Evolutionary conservation across 352 stramenopile species (phyloP).

Genomic region (Plasmopara halstedii): DNA sequence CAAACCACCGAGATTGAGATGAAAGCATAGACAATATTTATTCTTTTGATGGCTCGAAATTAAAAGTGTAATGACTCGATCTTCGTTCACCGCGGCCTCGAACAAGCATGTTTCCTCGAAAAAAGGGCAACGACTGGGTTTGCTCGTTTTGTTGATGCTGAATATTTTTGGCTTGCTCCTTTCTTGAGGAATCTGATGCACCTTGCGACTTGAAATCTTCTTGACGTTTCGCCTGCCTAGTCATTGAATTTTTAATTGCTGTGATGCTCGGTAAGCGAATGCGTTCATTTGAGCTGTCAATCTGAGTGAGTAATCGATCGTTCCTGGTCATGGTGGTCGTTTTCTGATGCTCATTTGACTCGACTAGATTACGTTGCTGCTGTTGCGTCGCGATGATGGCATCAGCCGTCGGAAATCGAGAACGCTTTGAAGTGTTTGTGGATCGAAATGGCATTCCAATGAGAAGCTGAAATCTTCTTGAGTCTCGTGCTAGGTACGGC

Average conservation of each 20-base stretch:
- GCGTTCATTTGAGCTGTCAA: constrained; percentile 3
- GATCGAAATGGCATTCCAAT: constrained; percentile 37
- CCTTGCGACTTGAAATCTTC: constrained; percentile 17
- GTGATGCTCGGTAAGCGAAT: constrained; percentile 18
- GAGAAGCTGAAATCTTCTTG: constrained; percentile 43
- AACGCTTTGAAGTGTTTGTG: constrained; percentile 18
- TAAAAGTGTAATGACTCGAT: constrained; percentile 35
- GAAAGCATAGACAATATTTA: constrained; percentile 30
- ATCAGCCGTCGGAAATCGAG: constrained; percentile 31
- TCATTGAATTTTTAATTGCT: constrained; percentile 2
- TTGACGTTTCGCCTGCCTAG: constrained; percentile 21
- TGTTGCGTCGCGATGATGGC: constrained; percentile 33
- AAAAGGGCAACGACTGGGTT: constrained; percentile 51
- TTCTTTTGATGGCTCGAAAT: constrained; percentile 9
- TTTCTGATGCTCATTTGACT: constrained; percentile 22
- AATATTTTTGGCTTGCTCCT: constrained; percentile 13
- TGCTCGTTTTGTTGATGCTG: constrained; percentile 23
- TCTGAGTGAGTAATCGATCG: constrained; percentile 4
- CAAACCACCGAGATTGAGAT: constrained; percentile 26
- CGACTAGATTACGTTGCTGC: constrained; percentile 16
- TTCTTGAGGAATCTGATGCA: constrained; percentile 4
- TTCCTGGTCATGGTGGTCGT: neutral
- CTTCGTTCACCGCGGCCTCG: constrained; percentile 39
- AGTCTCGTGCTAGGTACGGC: constrained; percentile 45
- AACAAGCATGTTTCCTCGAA: constrained; percentile 59